Percentiles rank a stretch among this genome's conserved stretches.
These are phyloP conservation scores for Plasmodium gallinaceum DNA, from an alignment of 169 alveolate species.

Conservation along the genomic window DNA sequence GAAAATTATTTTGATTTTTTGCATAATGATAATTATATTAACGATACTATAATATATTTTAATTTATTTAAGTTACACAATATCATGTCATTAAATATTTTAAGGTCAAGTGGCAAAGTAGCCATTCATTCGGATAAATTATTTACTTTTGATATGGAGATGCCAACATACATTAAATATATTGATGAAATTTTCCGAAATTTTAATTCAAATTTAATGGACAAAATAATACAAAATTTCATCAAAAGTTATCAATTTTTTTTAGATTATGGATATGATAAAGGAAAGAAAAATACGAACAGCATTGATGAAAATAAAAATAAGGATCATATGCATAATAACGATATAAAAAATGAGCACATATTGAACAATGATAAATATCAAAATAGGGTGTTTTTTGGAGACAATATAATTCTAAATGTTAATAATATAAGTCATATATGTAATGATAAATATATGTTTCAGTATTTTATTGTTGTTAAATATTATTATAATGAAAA, in stretches of 20 bases:
- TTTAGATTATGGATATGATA: constrained; percentile 61
- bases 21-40: constrained; percentile 29
- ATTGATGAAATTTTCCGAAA: constrained; percentile 65
- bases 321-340: neutral
- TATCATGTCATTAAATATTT: constrained; percentile 47
- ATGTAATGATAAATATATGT: constrained; percentile 67
- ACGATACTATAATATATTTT: constrained; percentile 29
- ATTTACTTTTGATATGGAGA: constrained; percentile 74
- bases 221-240: constrained; percentile 55
- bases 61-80: constrained; percentile 59
- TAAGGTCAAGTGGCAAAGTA: constrained; percentile 67
- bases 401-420: constrained; percentile 43
- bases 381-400: constrained; percentile 50
- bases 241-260: constrained; percentile 54
- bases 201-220: constrained; percentile 65
- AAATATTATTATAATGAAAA: constrained; percentile 70
- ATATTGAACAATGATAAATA: neutral
- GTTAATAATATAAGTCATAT: constrained; percentile 70
- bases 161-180: constrained; percentile 43
- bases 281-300: neutral
- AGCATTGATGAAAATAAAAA: neutral
- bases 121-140: constrained; percentile 68
- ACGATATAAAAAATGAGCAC: neutral
- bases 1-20: constrained; percentile 41
- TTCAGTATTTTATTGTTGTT: constrained; percentile 58